Conservation (phyloP, 331 rosid species). For the Quercus phellos region DNA sequence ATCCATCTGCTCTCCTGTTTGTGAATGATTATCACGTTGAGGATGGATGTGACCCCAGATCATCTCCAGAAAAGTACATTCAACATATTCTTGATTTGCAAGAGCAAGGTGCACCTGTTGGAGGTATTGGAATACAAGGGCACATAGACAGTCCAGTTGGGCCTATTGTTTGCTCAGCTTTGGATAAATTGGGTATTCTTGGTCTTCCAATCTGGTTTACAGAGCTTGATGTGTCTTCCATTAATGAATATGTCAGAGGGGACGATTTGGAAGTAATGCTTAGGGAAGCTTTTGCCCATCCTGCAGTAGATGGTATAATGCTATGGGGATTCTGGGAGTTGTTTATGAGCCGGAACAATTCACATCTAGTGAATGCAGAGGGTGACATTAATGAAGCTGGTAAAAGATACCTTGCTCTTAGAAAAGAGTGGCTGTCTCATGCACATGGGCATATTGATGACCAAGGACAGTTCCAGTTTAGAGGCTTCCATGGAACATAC, state of each 20-base stretch:
- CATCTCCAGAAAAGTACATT: slow-evolving; percentile 77
- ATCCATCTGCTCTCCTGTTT: slow-evolving; percentile 62
- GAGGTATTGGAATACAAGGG: slow-evolving; percentile 93
- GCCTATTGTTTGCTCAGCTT: slow-evolving; percentile 67
- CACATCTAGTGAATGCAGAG: slow-evolving; percentile 80
- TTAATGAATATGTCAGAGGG: slow-evolving; percentile 64
- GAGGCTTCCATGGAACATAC: slow-evolving; percentile 81
- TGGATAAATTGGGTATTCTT: slow-evolving; percentile 67
- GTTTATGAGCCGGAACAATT: slow-evolving; percentile 67
- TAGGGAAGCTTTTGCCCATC: slow-evolving; percentile 72
- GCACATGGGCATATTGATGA: slow-evolving; percentile 55
- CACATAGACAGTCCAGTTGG: slow-evolving; percentile 92
- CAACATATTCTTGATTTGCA: slow-evolving; percentile 71
- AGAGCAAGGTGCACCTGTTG: slow-evolving; percentile 74
- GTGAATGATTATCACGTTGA: slow-evolving; percentile 93
- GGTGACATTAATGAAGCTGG: slow-evolving; percentile 88
- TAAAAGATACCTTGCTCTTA: slow-evolving; percentile 53
- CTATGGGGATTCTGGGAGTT: slow-evolving; percentile 96
- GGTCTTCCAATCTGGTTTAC: slow-evolving; percentile 95
- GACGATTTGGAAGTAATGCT: slow-evolving; percentile 89
- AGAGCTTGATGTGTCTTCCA: slow-evolving; percentile 83
- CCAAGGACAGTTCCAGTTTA: slow-evolving; percentile 52
- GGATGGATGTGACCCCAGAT: slow-evolving; percentile 78
- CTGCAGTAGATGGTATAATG: slow-evolving; percentile 71
- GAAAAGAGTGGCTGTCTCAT: slow-evolving; percentile 76